Conservation (phyloP, 2,329 filamentous ascomycete species). For the Xylariales sp. region DNA sequence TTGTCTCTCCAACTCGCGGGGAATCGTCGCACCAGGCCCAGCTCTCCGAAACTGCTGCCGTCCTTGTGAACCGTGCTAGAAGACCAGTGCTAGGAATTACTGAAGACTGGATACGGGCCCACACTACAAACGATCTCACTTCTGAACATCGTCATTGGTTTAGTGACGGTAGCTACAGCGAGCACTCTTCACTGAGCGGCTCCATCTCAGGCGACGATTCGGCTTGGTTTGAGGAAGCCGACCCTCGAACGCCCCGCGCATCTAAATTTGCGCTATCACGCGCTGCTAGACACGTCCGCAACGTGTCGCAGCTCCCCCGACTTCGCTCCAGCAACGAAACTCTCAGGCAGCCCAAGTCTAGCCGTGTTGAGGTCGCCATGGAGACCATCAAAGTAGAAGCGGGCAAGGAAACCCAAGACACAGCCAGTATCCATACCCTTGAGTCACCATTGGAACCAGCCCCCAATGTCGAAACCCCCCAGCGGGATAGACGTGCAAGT, state of each 20-base stretch:
- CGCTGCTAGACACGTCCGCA: slow-evolving; percentile 12
- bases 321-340: slow-evolving; percentile 54
- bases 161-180: slow-evolving; percentile 73
- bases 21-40: slow-evolving; percentile 27
- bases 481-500: slow-evolving; percentile 23
- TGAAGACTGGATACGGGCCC: slow-evolving; percentile 82
- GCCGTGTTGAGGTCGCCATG: slow-evolving; percentile 18
- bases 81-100: slow-evolving; percentile 61
- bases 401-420: slow-evolving; percentile 15
- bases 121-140: slow-evolving; percentile 66
- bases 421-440: slow-evolving; percentile 20
- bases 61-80: slow-evolving; percentile 59
- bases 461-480: slow-evolving; percentile 26
- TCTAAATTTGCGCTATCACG: slow-evolving; percentile 19
- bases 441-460: slow-evolving; percentile 20
- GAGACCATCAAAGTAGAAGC: slow-evolving; percentile 18
- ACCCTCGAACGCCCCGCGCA: slow-evolving; percentile 44
- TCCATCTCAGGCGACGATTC: slow-evolving; percentile 48
- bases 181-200: slow-evolving; percentile 71
- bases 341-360: slow-evolving; percentile 35
- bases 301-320: slow-evolving; percentile 33
- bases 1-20: slow-evolving; percentile 28
- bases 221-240: slow-evolving; percentile 44
- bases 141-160: slow-evolving; percentile 77
- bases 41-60: slow-evolving; percentile 46